These are phyloP conservation scores for Ustanciosporium gigantosporum DNA, from an alignment of 1,284 basidiomycete genomes.

Conservation along the genomic window DNA sequence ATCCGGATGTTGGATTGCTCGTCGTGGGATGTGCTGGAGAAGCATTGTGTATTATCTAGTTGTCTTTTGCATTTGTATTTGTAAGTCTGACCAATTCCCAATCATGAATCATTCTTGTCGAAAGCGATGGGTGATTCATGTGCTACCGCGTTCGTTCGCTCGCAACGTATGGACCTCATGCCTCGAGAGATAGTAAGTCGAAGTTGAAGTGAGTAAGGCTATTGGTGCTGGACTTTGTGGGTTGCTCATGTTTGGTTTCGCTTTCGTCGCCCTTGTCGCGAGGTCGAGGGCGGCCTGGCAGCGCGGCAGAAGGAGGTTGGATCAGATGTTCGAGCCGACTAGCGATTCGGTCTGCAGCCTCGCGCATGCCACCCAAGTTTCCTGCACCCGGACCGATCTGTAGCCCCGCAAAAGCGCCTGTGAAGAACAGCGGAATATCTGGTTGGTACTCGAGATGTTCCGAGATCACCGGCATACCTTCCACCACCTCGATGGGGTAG, in stretches of 20 bases:
- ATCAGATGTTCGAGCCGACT: conserved; percentile 35
- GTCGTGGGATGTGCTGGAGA: no score
- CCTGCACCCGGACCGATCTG: conserved; percentile 61
- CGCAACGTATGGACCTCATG: no score
- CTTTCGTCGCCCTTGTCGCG: not conserved
- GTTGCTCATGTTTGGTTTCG: not conserved
- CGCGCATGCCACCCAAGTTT: conserved; percentile 61
- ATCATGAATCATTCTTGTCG: no score
- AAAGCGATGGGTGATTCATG: no score
- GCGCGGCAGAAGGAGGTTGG: not conserved
- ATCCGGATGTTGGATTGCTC: no score
- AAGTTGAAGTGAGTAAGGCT: conserved; percentile 36
- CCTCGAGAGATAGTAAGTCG: conserved; percentile 28
- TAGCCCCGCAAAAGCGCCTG: conserved; percentile 52
- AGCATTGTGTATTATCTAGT: no score
- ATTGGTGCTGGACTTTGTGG: no score
- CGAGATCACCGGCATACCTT: conserved; percentile 57
- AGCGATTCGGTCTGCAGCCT: conserved; percentile 61
- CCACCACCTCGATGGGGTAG: conserved; percentile 45
- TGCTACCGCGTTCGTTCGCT: no score
- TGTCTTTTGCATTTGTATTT: no score
- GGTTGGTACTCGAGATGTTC: conserved; percentile 55
- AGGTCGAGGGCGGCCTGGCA: no score
- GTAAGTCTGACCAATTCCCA: no score
- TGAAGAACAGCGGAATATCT: conserved; percentile 58